Evolutionary conservation across 768 basidiomycete species (phyloP).

Genomic region (Amanita rubescens): DNA sequence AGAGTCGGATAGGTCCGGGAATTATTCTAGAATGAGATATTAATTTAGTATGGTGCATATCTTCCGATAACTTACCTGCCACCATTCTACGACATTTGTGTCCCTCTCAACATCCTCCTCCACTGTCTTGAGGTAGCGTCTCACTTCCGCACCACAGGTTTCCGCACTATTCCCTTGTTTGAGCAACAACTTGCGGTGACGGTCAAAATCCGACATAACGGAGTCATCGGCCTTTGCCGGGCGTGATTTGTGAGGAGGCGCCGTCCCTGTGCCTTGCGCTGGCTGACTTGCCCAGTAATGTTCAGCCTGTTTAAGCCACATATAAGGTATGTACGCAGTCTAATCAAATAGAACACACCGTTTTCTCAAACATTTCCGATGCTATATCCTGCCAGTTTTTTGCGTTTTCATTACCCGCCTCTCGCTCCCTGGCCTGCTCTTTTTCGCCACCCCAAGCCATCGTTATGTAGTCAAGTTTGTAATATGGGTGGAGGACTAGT

Average conservation of each 20-base stretch:
- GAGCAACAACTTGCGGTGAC: background rate
- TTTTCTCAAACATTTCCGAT: background rate
- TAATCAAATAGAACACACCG: background rate
- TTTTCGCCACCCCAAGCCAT: background rate
- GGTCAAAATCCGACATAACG: background rate
- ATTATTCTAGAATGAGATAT: background rate
- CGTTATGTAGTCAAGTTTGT: slow-evolving; percentile 18
- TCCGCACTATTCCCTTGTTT: background rate
- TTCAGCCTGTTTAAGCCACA: background rate
- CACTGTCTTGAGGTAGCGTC: background rate
- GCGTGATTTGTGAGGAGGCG: background rate
- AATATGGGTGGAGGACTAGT: slow-evolving; percentile 24
- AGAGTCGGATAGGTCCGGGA: background rate
- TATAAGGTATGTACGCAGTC: background rate
- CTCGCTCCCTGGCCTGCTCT: background rate
- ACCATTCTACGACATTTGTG: background rate
- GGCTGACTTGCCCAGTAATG: background rate
- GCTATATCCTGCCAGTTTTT: slow-evolving; percentile 1
- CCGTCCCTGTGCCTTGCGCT: background rate
- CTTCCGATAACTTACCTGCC: background rate
- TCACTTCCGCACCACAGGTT: background rate
- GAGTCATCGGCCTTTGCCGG: background rate
- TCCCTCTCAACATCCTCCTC: background rate
- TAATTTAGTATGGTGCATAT: background rate
- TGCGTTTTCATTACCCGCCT: background rate